These are phyloP conservation scores for Camellia japonica DNA, from an alignment of 148 eudicot species.

Conservation along the genomic window DNA sequence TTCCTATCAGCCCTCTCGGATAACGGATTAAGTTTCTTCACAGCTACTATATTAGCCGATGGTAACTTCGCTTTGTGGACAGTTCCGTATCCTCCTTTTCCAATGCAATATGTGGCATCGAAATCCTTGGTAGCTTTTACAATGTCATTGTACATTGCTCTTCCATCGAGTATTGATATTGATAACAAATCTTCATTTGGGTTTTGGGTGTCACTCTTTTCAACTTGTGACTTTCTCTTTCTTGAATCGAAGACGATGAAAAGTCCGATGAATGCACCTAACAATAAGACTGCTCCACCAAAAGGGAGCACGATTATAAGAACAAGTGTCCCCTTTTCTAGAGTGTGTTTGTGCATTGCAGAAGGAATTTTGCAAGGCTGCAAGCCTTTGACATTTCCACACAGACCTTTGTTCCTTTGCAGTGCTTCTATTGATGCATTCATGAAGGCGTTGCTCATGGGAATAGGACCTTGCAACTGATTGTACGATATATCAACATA, in stretches of 20 bases:
- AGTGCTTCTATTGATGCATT: slow-evolving; percentile 23
- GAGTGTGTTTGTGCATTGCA: too few relatives aligned
- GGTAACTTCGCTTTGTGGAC: slow-evolving; percentile 43
- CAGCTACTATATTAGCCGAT: slow-evolving; percentile 39
- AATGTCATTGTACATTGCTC: slow-evolving; percentile 32
- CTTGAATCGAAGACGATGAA: not conserved
- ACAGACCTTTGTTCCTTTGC: slow-evolving; percentile 27
- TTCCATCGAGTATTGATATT: slow-evolving; percentile 28
- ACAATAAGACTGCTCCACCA: slow-evolving; percentile 14
- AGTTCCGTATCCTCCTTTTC: slow-evolving; percentile 33
- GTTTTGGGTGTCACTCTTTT: not conserved
- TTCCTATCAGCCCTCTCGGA: slow-evolving; percentile 16
- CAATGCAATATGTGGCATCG: slow-evolving; percentile 28
- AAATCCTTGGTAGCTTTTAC: slow-evolving; percentile 38
- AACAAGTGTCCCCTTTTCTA: not conserved
- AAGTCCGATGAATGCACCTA: slow-evolving; percentile 13
- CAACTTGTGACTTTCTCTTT: not conserved
- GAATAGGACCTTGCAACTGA: slow-evolving; percentile 36
- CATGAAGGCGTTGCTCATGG: slow-evolving; percentile 24
- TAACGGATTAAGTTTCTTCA: slow-evolving; percentile 32
- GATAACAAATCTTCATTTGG: slow-evolving; percentile 25
- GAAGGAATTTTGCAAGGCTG: slow-evolving; percentile 10
- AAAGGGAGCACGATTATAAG: slow-evolving; percentile 24
- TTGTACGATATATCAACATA: slow-evolving; percentile 34
- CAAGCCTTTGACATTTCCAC: slow-evolving; percentile 33